Base-by-base conservation (phyloP, 768 basidiomycete genomes). In the Chalciporus chontae region DNA sequence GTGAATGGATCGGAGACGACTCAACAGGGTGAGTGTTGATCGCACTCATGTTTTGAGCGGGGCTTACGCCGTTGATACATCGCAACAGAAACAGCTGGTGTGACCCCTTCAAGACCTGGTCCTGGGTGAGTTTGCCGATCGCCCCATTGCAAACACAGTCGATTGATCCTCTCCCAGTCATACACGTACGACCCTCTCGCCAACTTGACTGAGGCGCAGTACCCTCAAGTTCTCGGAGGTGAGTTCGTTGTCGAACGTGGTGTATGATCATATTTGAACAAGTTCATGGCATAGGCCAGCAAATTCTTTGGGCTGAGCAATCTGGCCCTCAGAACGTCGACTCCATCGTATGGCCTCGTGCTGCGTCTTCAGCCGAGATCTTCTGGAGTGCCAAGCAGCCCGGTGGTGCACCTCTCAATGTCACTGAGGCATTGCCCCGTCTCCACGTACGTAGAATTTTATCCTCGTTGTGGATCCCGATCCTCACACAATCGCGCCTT, bases 41-140 rank as follows among this genome's bases (percentile, higher is more conserved):
- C 24, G 29, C n/a, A 21, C 5, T 2, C 8, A 13, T 36, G 4
- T 24, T 8, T 13, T 34, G 19, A n/a, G 31, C 15, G 34, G 19
- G 17, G 36, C 44, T 56, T 34, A 63, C 14, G 26, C 15, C 14
- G 8, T 38, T 24, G 46, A 13, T 21, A 13, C n/a, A 8, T 27
- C 18, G 27, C 42, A 19, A 51, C 45, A 71, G 70, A 24, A 74
- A 70, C 43, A 70, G 69, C 43, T 79, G 78, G 77, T 77, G 73
- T 55, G 72, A 74, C 50, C 76, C 76, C 4, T 78, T 75, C 71
- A 79, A 78, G 62, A 67, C 73, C 11, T 81, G 79, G 78, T 70
- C 74, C 45, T 54, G 70, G 59, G 74, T 77, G 45, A 58, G 71
- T 8, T 31, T 52, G 54, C 17, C 18, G 15, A n/a, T 59, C 24